A percentile compares a stretch with the other conserved stretches of the same genome.
Conservation (phyloP, 768 basidiomycete genomes). For the Tulasnella calospora region DNA sequence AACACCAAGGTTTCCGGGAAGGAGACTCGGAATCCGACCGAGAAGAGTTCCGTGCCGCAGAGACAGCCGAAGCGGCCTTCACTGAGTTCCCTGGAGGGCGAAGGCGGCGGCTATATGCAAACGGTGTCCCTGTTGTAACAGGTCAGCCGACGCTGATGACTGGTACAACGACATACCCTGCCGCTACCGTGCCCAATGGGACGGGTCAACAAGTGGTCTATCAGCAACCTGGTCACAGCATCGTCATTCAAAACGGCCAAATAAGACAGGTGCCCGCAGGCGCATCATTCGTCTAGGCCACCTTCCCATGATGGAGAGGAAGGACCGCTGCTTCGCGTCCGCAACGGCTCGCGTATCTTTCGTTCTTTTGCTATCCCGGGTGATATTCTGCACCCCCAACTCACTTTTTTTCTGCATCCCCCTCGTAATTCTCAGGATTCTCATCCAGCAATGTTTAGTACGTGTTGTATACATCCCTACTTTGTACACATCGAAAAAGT, state of each 20-base stretch:
- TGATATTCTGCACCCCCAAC: background rate
- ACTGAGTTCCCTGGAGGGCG: constrained; percentile 9
- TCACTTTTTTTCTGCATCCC: background rate
- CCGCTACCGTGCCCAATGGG: background rate
- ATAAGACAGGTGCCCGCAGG: constrained; percentile 17
- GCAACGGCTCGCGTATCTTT: background rate
- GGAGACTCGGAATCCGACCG: constrained; percentile 1
- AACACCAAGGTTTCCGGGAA: background rate
- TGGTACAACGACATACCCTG: background rate
- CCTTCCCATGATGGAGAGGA: background rate
- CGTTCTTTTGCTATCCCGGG: background rate
- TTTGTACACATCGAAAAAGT: background rate
- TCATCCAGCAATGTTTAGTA: background rate
- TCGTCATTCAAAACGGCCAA: constrained; percentile 24
- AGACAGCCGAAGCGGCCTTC: background rate
- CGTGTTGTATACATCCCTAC: background rate
- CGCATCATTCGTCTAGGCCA: background rate
- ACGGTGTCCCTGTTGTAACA: background rate
- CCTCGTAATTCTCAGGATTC: background rate
- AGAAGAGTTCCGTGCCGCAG: constrained; percentile 3
- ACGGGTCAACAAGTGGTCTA: constrained; percentile 18
- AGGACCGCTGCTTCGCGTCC: background rate
- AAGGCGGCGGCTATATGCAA: background rate
- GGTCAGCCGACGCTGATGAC: background rate
- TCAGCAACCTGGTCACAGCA: constrained; percentile 17